Conservation (phyloP, 768 basidiomycete genomes). For the Naganishia vaughanmartiniae region DNA sequence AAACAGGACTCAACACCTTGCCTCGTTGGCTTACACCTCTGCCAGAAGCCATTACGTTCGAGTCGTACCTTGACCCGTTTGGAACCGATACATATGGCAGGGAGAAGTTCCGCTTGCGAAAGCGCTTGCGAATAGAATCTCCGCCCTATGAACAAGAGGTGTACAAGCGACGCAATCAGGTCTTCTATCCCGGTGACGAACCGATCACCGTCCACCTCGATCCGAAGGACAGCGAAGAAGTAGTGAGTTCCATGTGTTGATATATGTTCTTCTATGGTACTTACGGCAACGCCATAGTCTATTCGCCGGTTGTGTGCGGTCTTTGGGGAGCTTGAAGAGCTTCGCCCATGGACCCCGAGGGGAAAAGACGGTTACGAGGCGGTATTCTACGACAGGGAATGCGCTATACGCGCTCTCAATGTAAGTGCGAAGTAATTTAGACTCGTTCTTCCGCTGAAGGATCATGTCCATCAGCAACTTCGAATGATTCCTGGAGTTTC, state of each 20-base stretch:
- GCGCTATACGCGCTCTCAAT: slow-evolving; percentile 7
- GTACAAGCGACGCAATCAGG: neutral
- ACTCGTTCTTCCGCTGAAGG: neutral
- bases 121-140: neutral
- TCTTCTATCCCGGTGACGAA: neutral
- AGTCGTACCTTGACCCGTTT: slow-evolving; percentile 17
- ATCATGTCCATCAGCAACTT: neutral
- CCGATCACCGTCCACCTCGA: neutral
- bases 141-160: neutral
- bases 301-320: slow-evolving; percentile 8
- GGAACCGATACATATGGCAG: slow-evolving; percentile 5
- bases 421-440: neutral
- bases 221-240: neutral
- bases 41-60: neutral
- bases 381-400: slow-evolving; percentile 22
- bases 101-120: slow-evolving; percentile 11
- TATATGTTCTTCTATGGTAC: neutral
- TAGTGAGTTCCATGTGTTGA: neutral
- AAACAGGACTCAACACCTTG: neutral
- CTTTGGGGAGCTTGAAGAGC: slow-evolving; percentile 10
- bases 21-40: slow-evolving; percentile 4
- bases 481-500: slow-evolving; percentile 16
- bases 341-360: slow-evolving; percentile 1
- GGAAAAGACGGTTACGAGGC: slow-evolving; percentile 7
- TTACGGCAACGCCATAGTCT: neutral